Evolutionary conservation across 176 grass and related monocot genomes (phyloP), one percentile per base, ranked within the genome.

Genomic region (Hsuehochloa calcarea): DNA sequence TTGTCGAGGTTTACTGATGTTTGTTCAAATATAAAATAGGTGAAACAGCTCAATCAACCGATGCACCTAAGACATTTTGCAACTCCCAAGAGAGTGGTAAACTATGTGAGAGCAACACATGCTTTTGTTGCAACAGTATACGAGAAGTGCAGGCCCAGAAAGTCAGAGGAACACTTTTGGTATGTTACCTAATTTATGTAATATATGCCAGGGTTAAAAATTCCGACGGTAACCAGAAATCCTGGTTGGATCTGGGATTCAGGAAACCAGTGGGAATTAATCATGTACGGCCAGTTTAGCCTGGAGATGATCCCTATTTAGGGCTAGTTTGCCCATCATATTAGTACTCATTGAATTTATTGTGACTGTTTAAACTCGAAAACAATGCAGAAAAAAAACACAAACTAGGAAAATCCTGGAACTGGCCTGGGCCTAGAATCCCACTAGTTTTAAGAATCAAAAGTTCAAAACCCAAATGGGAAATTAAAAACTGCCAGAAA

Each of bases 21-120:
- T 46, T 10, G 44, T 70, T 46, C 12, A 69, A 69, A 88, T 72
- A 16, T 82, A 13, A 73, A 85, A 82, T 65, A 94, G 94, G 94
- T 69, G 94, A 96, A 85, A 96, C 91, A 23, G 94, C 94, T 68
- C 89, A 93, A 78, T 96, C 94, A 41, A 96, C 74, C 77, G 94
- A 96, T 41, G 84, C 89, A 80, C 94, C 94, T 49, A 85, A 87
- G 72, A 86, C 81, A 60, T 84, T 84, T 44, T 96, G 94, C 81
- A 84, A 89, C 52, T 91, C 81, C 2, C 56, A 88, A 15, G 89
- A 93, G 65, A 87, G 67, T 2, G 91, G 85, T 40, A 72, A 83
- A 74, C 73, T 96, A 41, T 96, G 94, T 82, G 78, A 90, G 58
- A 89, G 69, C 19, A 34, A 23, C 13, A 86, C 81, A 68, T 96